Percentiles rank a stretch among this genome's conserved stretches.
These are phyloP conservation scores for Phanerodontia chrysosporium DNA, from an alignment of 768 basidiomycete genomes.

Conservation along the genomic window DNA sequence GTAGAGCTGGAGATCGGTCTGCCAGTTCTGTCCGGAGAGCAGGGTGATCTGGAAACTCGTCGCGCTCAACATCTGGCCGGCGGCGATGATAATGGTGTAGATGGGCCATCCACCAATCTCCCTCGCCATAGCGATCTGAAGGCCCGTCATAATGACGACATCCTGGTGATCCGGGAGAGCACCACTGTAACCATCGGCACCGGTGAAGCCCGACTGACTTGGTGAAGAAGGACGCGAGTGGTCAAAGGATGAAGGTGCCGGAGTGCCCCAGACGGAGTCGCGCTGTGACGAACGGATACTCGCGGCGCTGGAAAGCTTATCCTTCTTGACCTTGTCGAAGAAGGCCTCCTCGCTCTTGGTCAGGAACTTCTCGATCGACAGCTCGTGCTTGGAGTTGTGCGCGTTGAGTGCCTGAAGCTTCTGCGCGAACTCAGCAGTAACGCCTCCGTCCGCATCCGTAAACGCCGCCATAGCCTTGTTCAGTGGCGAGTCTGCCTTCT, in stretches of 20 bases:
- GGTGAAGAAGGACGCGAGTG: constrained; percentile 71
- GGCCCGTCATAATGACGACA: constrained; percentile 69
- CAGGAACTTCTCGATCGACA: constrained; percentile 90
- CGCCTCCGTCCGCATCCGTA: constrained; percentile 90
- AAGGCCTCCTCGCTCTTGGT: constrained; percentile 90
- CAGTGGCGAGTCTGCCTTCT: constrained; percentile 84
- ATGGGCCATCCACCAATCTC: constrained; percentile 85
- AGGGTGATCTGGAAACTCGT: constrained; percentile 95
- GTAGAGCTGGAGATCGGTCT: constrained; percentile 78
- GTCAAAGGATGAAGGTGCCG: constrained; percentile 47
- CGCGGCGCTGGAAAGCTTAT: constrained; percentile 79
- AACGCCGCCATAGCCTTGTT: constrained; percentile 96
- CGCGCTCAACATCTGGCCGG: constrained; percentile 88
- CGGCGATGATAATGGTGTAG: constrained; percentile 83
- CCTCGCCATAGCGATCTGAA: constrained; percentile 81
- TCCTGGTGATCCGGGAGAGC: constrained; percentile 39
- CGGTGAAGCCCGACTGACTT: constrained; percentile 46
- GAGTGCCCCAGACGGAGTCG: constrained; percentile 80
- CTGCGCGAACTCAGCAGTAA: constrained; percentile 84
- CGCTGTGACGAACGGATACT: constrained; percentile 75
- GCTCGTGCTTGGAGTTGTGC: constrained; percentile 85
- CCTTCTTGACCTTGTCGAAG: constrained; percentile 86
- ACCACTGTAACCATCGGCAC: constrained; percentile 43
- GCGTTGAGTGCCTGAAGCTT: constrained; percentile 74
- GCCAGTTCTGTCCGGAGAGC: constrained; percentile 81